Base-by-base conservation (phyloP, 495 filamentous ascomycete genomes). In the Cryomyces antarcticus region DNA sequence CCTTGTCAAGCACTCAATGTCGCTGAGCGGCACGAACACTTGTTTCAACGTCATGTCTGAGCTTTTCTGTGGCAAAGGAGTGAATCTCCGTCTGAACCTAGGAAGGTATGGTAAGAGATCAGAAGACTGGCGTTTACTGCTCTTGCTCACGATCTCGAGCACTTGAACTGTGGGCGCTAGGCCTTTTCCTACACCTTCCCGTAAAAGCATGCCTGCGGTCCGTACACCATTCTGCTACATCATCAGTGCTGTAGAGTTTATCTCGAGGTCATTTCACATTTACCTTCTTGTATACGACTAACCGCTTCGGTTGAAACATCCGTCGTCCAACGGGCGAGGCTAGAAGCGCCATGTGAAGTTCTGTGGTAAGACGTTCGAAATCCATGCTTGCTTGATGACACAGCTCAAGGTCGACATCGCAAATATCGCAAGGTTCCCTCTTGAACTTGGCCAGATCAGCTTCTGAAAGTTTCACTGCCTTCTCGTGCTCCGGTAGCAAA, bases 401-500 rank as follows among this genome's bases (percentile, higher is more conserved):
- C 38, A 64, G 55, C 35, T 80, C 76, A 39, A 97, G 60, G 54
- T 88, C 78, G 28, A 70, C 56, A 49, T 93, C 82, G 56, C 89
- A 97, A 34, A 80, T 75, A 13, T 73, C 62, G 55, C 89, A 97
- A 5, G 79, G 55, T 49, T 93, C 83, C 4, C 85, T 70, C 59
- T 88, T 88, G 50, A 97, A 71, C 57, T 88, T 93, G 33, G 70
- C 82, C 46, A 97, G 63, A 58, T 89, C 86, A 2, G 81, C 83
- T 56, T 96, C 84, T 0, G 86, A 92, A n/a, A 93, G 51, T 53
- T 88, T 84, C 37, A 96, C 80, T 50, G 83, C 75, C 56, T 87
- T 88, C 62, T 96, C 88, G 49, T 95, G 87, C 59, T 94, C 84
- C 0, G 89, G 89, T 7, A 96, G 65, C 30, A 96, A 64, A 46